Base-by-base conservation (phyloP, 495 filamentous ascomycete genomes). In the Penicillium crystallinum region DNA sequence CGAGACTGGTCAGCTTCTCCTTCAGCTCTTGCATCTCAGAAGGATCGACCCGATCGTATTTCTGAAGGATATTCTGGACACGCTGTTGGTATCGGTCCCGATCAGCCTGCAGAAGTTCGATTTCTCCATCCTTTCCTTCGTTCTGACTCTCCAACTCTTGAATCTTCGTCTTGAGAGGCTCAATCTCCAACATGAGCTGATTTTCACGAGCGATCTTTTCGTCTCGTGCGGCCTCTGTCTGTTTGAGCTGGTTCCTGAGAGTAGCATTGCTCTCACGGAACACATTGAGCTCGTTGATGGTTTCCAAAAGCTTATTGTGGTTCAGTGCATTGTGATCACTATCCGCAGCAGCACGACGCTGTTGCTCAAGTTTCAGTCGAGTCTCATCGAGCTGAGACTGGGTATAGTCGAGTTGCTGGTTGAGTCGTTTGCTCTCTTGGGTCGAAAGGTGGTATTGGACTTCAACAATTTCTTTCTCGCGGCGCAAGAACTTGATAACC, bases 401-500 rank as follows among this genome's bases (percentile, higher is more conserved):
- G 12, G 86, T 77, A 70, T 96, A 88, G 45, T 95, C 87, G 17
- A 97, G 77, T 57, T 97, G 90, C 49, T 97, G 90, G 54, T 91
- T 86, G 4, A 96, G 70, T 23, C 95, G 81, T 66, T 90, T 95
- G 46, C 80, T 76, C 62, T 97, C 93, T 62, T 96, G 88, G 0
- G 85, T 73, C 41, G 89, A 89, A 29, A 96, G 78, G 55, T 97
- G 90, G 53, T 89, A 89, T 61, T 97, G 91, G 6, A 96, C 89
- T 52, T 97, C 91, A 3, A 97, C 83, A 58, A 99, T 97, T 60
- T 97, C 91, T 72, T 97, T 97, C 72, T 97, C 95, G 38, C 88
- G 83, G n/a, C 95, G 84, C 46, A 97, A 73, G 69, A 90, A 97
- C 43, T 81, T 84, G 68, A 95, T 91, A 34, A 97, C 78, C 60